These are phyloP conservation scores for Ensete ventricosum DNA, from an alignment of 176 grass and related monocot genomes.

Conservation along the genomic window DNA sequence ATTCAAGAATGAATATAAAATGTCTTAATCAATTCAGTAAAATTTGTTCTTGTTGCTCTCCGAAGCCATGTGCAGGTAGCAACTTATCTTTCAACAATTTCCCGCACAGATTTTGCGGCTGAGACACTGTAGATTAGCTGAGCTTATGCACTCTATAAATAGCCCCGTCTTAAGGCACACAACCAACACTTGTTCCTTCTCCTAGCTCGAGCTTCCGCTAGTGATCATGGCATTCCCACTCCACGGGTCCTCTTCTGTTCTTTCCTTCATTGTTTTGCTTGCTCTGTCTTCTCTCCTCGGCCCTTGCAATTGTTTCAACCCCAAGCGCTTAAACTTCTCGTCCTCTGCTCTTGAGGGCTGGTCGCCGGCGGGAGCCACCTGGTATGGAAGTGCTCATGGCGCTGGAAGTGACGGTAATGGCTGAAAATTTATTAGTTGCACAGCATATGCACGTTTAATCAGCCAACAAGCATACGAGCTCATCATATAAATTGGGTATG, in stretches of 20 bases:
- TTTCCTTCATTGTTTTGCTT: constrained; percentile 9
- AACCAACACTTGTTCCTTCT: no score
- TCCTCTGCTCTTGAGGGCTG: constrained; percentile 22
- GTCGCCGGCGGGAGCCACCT: neutral
- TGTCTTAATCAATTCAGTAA: no score
- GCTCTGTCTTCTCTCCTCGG: constrained; percentile 3
- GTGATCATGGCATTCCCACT: constrained; percentile 8
- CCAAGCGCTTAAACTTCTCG: constrained; percentile 15
- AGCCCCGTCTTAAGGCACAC: no score
- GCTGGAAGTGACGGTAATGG: neutral
- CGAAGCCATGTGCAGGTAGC: no score
- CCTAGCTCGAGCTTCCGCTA: neutral
- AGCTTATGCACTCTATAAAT: no score
- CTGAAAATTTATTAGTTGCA: neutral
- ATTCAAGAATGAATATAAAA: no score
- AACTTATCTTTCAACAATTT: no score
- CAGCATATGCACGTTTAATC: no score
- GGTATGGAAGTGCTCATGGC: constrained; percentile 23
- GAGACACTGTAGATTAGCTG: no score
- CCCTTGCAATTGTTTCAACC: constrained; percentile 21
- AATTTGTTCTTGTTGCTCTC: no score
- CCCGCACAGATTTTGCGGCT: no score
- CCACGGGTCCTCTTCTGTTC: neutral
- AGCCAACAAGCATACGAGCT: no score
- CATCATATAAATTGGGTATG: neutral